These are phyloP conservation scores for Groenewaldozyma sp. DNA, from an alignment of 1,139 yeast species.

Conservation along the genomic window DNA sequence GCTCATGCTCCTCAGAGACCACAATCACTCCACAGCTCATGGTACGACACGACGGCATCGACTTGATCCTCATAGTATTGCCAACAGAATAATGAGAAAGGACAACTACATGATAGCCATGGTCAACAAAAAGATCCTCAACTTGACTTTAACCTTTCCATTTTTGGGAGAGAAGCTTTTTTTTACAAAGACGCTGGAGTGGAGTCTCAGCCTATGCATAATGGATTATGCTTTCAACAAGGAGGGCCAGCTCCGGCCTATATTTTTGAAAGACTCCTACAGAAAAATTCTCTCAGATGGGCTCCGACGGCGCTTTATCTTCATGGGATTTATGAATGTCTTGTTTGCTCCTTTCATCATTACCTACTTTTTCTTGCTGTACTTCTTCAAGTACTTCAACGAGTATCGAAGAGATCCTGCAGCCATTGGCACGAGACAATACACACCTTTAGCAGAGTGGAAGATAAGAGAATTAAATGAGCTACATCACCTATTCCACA, in stretches of 20 bases:
- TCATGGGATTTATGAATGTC: conserved; percentile 81
- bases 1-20: conserved; percentile 64
- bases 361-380: conserved; percentile 66
- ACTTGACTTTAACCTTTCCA: conserved; percentile 50
- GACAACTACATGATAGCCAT: conserved; percentile 90
- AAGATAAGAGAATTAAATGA: conserved; percentile 90
- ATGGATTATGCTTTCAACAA: conserved; percentile 78
- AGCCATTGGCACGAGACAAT: conserved; percentile 74
- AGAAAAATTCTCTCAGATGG: conserved; percentile 61
- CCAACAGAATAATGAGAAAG: conserved; percentile 89
- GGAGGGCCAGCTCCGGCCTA: conserved; percentile 73
- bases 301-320: conserved; percentile 64
- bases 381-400: conserved; percentile 84
- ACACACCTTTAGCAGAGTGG: conserved; percentile 94
- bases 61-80: conserved; percentile 87
- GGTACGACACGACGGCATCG: conserved; percentile 45
- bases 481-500: conserved; percentile 75
- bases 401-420: conserved; percentile 89
- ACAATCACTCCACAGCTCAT: conserved; percentile 57
- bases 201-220: conserved; percentile 86
- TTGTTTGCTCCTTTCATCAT: conserved; percentile 80
- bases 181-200: conserved; percentile 80
- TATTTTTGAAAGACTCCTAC: conserved; percentile 62
- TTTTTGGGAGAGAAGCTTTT: conserved; percentile 31
- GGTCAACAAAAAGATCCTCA: conserved; percentile 67